These are phyloP conservation scores for Camelina laxa DNA, from an alignment of 345 rosid genomes.

Conservation along the genomic window DNA sequence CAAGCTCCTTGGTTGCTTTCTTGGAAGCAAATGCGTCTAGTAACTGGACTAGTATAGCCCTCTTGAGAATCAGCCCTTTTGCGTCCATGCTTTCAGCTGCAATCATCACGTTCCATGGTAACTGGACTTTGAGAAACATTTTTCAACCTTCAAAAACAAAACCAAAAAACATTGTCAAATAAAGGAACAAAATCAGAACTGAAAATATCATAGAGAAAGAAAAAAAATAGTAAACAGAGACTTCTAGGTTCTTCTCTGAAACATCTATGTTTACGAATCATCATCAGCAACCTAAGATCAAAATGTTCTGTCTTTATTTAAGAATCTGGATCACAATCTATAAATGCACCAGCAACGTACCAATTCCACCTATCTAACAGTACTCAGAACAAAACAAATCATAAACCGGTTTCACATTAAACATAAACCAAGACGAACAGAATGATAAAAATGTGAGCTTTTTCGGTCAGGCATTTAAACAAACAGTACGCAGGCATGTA, in stretches of 20 bases:
- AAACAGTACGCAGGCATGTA: constrained; percentile 20
- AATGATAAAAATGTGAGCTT: neutral
- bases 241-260: neutral
- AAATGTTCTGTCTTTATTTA: neutral
- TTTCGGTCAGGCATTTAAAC: constrained; percentile 25
- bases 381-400: neutral
- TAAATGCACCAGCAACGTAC: constrained; percentile 15
- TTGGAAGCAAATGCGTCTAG: too few relatives aligned
- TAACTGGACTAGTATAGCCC: too few relatives aligned
- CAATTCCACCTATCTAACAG: neutral
- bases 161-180: constrained; percentile 9
- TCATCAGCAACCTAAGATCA: neutral
- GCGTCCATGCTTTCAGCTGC: too few relatives aligned
- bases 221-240: neutral
- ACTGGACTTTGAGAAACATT: too few relatives aligned
- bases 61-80: too few relatives aligned
- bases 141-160: constrained; percentile 18
- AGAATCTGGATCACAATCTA: neutral
- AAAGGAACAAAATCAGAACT: neutral
- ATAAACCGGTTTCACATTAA: neutral
- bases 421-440: neutral
- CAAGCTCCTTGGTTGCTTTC: too few relatives aligned
- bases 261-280: neutral
- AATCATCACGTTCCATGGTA: too few relatives aligned
- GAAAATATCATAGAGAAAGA: neutral